A percentile compares a stretch with the other conserved stretches of the same genome.
Conservation (phyloP, 208 protist genomes). For the Porcisia hertigi region DNA sequence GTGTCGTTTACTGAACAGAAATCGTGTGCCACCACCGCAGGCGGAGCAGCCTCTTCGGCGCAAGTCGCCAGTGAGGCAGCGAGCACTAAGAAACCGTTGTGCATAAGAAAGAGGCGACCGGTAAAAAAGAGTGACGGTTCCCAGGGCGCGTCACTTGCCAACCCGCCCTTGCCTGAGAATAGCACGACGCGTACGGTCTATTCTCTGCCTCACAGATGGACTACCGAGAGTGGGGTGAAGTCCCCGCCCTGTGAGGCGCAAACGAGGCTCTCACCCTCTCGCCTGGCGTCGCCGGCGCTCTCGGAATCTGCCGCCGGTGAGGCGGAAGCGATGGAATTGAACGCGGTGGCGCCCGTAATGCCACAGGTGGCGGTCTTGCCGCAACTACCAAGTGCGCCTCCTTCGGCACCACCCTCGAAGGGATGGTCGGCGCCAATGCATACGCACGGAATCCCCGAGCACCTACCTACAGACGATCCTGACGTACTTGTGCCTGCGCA, state of each 20-base stretch:
- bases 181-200: not conserved
- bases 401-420: not conserved
- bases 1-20: not conserved
- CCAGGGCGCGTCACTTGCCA: not conserved
- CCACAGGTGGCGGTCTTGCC: not conserved
- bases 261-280: not conserved
- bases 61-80: not conserved
- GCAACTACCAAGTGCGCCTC: not conserved
- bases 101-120: not conserved
- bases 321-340: not conserved
- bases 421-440: constrained; percentile 15
- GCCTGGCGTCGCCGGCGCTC: no score
- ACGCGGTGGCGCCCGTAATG: not conserved
- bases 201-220: not conserved
- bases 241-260: not conserved
- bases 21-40: not conserved
- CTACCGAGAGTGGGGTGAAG: not conserved
- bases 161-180: not conserved
- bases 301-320: not conserved
- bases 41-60: not conserved
- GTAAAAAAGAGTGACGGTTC: not conserved
- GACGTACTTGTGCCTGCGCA: constrained; percentile 43
- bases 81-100: not conserved
- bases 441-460: constrained; percentile 21
- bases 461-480: constrained; percentile 32